Evolutionary conservation across 192 early-diverging fungal species (phyloP), one percentile per base, ranked within the genome.

Genomic region (Backusella parvicylindrica): DNA sequence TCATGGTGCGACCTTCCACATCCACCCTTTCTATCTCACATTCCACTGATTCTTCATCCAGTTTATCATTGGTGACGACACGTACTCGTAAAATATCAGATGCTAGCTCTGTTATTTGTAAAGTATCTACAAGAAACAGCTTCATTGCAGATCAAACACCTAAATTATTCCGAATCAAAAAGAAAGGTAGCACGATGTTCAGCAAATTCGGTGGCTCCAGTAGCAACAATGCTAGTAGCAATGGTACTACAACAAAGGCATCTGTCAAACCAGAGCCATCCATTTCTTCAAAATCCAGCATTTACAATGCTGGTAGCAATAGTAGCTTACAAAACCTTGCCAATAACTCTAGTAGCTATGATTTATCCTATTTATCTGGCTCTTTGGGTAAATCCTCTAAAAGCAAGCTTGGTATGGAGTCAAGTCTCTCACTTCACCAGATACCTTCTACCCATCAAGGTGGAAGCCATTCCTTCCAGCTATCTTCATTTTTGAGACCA

Each of bases 81-180:
- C 53, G 53, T 60, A 26, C 53, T 28, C 53, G 53, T 60, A 60
- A 60, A 60, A 60, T 60, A 60, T 60, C 53, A 26, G 53, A 60
- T 26, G 53, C 53, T 4, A 60, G 53, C 13, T 60, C 53, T 11
- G 28, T 60, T 12, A 60, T 60, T 60, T 60, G 53, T 12, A 60
- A 60, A 60, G 53, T 60, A 26, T 60, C 53, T 60, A 60, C 53
- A 26, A 60, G 53, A 60, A 60, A 60, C 23, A 60, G 53, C 23
- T 60, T 60, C 53, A 60, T 70, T 31, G 76, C 76, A 33, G 76
- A 70, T n/a, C 50, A 67, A 26, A 38, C 68, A 26, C 85, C 86
- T 18, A 89, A 86, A 40, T 82, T 85, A 72, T 89, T 89, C 74
- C 85, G 84, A 49, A 81, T 89, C 38, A 87, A 86, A 70, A 84